Conservation (phyloP, 176 grass and related monocot species). For the Hyparrhenia diplandra region DNA sequence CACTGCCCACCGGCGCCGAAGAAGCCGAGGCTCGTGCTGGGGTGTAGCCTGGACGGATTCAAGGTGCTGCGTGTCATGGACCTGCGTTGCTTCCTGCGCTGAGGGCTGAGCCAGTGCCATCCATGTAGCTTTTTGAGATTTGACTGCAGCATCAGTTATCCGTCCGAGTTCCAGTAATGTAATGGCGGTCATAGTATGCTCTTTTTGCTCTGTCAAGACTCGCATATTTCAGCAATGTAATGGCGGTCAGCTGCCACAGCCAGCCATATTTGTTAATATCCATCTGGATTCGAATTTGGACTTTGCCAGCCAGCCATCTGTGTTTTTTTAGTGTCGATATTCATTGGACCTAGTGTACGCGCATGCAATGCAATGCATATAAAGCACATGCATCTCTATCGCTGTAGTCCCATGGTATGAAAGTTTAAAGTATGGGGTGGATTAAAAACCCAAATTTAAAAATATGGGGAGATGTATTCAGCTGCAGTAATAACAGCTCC, state of each 20-base stretch:
- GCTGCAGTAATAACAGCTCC: too few relatives aligned
- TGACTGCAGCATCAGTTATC: neutral
- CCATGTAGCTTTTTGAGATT: neutral
- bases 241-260: neutral
- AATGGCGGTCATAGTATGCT: too few relatives aligned
- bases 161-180: neutral
- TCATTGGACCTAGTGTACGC: too few relatives aligned
- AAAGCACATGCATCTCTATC: neutral
- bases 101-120: constrained; percentile 13
- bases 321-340: too few relatives aligned
- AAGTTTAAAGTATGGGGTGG: too few relatives aligned
- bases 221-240: neutral
- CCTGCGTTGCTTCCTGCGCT: constrained; percentile 34
- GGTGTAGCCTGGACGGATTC: constrained; percentile 27
- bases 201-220: neutral
- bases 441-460: too few relatives aligned
- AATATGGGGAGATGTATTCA: too few relatives aligned
- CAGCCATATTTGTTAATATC: too few relatives aligned
- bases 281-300: too few relatives aligned
- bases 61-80: constrained; percentile 32
- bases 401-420: too few relatives aligned
- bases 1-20: constrained; percentile 27
- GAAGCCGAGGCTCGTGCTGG: constrained; percentile 33
- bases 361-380: too few relatives aligned
- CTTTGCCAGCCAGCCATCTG: too few relatives aligned